Conservation (phyloP, 257 asterid species). For the Penstemon barbatus region DNA sequence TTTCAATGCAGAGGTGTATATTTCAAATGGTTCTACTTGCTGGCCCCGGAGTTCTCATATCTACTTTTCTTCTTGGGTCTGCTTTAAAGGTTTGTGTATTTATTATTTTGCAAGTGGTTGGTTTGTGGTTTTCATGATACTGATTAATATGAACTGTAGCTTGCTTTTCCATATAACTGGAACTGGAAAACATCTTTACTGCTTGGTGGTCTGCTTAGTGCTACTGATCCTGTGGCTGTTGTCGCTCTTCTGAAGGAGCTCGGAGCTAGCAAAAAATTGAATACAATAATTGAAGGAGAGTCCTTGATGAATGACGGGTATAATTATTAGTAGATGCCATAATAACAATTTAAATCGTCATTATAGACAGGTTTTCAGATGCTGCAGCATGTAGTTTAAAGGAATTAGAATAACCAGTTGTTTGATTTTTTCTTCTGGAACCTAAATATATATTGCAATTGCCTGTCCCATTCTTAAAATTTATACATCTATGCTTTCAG, state of each 20-base stretch:
- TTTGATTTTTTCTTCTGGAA: constrained; percentile 21
- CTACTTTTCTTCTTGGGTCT: constrained; percentile 85
- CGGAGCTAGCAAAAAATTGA: constrained; percentile 93
- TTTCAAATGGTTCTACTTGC: constrained; percentile 91
- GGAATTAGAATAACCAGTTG: background rate
- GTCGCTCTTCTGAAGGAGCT: constrained; percentile 94
- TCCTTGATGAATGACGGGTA: constrained; percentile 99
- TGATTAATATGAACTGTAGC: constrained; percentile 47
- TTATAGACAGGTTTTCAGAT: constrained; percentile 3
- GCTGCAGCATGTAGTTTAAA: constrained; percentile 25
- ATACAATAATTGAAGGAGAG: constrained; percentile 97
- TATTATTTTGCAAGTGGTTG: constrained; percentile 25
- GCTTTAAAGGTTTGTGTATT: constrained; percentile 71
- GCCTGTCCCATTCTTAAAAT: constrained; percentile 15
- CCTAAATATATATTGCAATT: constrained; percentile 11
- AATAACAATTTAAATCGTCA: constrained; percentile 12
- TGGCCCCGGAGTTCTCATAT: constrained; percentile 94
- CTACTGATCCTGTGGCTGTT: constrained; percentile 99
- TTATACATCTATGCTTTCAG: constrained; percentile 51
- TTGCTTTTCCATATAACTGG: constrained; percentile 90
- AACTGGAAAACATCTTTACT: constrained; percentile 88
- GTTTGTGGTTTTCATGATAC: constrained; percentile 27
- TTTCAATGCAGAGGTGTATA: constrained; percentile 69
- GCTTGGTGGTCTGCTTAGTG: constrained; percentile 98
- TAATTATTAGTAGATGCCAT: constrained; percentile 11